Base-by-base conservation (phyloP, 176 grass and related monocot genomes). In the Oryza meyeriana region DNA sequence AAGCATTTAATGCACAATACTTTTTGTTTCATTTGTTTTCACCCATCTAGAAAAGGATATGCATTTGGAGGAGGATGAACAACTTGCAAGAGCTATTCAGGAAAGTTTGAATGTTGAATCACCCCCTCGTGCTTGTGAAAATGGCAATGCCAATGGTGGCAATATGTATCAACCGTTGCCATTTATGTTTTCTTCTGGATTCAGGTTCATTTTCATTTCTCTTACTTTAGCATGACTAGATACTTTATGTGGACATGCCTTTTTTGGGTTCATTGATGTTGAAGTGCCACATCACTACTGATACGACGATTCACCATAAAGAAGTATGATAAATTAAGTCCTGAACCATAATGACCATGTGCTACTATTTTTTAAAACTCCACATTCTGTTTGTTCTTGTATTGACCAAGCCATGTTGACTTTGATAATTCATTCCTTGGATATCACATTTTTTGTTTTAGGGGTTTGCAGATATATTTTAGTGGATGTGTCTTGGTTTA, bases 41-140 rank as follows among this genome's bases (percentile, higher is more conserved):
- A 75, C 22, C 44, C 73, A 79, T 73, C 61, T 79, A 99, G 93
- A 86, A 70, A 90, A 91, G 80, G 67, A 91, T 44, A 50, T 80
- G 35, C 93, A 90, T 87, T 88, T 95, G 59, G 93, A 99, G 68
- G 93, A 99, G 48, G 97, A 96, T 88, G 97, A 99, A 61, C 93
- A 83, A 85, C 93, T 99, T 74, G 97, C 97, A 78, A 99, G 89
- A 90, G 96, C 97, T 86, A 92, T 96, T 76, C 91, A 99, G 67
- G 93, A 95, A 88, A 99, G 97, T 86, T 78, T 99, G 69, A 94
- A 94, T 85, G 80, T 84, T 64, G 91, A 92, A 62, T 88, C 93
- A 26, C 92, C 95, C 59, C 88, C 84, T 89, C 72, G 4, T 22
- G 52, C 86, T 79, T 86, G 24, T 18, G 75, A 83, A 82, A 92